Base-by-base conservation (phyloP, 1,284 basidiomycete genomes). In the Apiotrichum brassicae region DNA sequence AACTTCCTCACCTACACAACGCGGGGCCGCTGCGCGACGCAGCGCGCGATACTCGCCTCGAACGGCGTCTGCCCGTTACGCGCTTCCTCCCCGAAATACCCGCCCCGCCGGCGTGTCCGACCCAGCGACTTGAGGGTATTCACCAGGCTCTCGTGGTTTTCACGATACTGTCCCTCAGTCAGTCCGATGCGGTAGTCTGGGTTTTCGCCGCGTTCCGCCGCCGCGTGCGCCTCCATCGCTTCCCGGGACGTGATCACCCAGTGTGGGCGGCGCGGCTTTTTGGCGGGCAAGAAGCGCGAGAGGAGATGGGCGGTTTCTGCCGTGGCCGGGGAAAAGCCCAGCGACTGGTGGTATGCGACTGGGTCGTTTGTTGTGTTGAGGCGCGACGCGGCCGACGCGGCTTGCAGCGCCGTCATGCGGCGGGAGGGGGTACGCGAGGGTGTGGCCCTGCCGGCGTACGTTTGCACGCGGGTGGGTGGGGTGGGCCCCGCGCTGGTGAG, bases 111-210 rank as follows among this genome's bases (percentile, higher is more conserved):
- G 23, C 45, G 48, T 45, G 19, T 56, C 51, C 28, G 28, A 18
- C 54, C 53, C 23, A 68, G 46, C 24, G 59, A 48, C 26, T 53
- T 54, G 46, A 71, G 62, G 11, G 61, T 64, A 16, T 54, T 37
- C 5, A 70, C 56, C 2, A 71, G 52, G 7, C 51, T 56, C 50
- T 71, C 69, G 54, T 71, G 69, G 1, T 61, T 54, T 34, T 64
- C 62, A 38, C 68, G 55, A 52, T 71, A 71, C 52, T 64, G 65
- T 24, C 68, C 66, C 43, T 65, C 64, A 1, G 64, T 63, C 36
- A 71, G 51, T 1, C 66, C 63, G 3, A 63, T 26, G 22, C 51
- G 49, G 16, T 56, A 38, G 8, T 57, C 58, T 16, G 48, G 19
- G 12, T 33, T 43, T 54, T 58, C 30, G 52, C 56, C 46, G 50